A percentile compares a stretch with the other conserved stretches of the same genome.
Conservation (phyloP, 768 basidiomycete genomes). For the Dacryopinax spathularia region DNA sequence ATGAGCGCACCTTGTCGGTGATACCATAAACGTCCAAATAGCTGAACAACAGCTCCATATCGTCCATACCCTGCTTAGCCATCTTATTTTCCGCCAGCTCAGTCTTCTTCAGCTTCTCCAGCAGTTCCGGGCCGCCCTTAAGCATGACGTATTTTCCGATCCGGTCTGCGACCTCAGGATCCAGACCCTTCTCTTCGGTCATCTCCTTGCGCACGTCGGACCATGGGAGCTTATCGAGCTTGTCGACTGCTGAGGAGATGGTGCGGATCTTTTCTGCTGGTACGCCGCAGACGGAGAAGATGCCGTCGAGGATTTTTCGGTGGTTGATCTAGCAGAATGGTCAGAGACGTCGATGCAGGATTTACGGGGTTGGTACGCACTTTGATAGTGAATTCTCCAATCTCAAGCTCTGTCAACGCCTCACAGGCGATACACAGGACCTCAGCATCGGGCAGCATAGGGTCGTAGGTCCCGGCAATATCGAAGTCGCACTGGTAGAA, state of each 20-base stretch:
- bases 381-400: conserved; percentile 92
- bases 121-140: conserved; percentile 72
- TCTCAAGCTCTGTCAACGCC: conserved; percentile 64
- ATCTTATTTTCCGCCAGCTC: conserved; percentile 51
- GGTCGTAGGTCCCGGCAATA: conserved; percentile 79
- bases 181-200: conserved; percentile 88
- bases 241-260: conserved; percentile 95
- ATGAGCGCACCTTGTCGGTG: conserved; percentile 46
- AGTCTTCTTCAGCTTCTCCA: conserved; percentile 56
- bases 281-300: conserved; percentile 94
- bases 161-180: conserved; percentile 65
- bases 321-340: conserved; percentile 58
- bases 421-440: conserved; percentile 70
- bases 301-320: conserved; percentile 90
- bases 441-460: conserved; percentile 97
- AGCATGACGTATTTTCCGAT: conserved; percentile 95
- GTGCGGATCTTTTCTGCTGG: conserved; percentile 74
- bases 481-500: conserved; percentile 98
- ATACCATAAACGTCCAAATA: conserved; percentile 72
- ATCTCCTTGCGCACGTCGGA: conserved; percentile 86
- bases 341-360: background rate
- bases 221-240: conserved; percentile 96
- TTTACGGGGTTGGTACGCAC: conserved; percentile 25
- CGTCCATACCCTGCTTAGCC: conserved; percentile 68
- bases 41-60: conserved; percentile 74